Conservation (phyloP, 768 basidiomycete species). For the Phylloporus arenicola region DNA sequence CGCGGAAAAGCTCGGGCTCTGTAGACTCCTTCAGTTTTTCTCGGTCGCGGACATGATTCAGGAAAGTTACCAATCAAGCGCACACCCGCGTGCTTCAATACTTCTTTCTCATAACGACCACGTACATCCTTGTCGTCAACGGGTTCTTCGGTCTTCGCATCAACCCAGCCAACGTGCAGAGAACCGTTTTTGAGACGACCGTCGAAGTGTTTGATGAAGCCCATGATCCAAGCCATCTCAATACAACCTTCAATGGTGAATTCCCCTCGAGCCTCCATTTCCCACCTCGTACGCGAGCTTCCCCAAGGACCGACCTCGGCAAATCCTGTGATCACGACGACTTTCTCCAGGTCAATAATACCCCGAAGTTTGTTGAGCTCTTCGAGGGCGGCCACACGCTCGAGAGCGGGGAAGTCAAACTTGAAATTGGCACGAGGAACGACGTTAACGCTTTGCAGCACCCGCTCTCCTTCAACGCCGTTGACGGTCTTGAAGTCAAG, state of each 20-base stretch:
- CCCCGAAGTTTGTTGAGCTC: constrained; percentile 79
- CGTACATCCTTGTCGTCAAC: constrained; percentile 98
- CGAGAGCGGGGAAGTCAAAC: constrained; percentile 89
- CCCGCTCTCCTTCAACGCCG: constrained; percentile 86
- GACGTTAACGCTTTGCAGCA: constrained; percentile 88
- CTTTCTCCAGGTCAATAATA: constrained; percentile 92
- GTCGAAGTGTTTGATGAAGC: constrained; percentile 97
- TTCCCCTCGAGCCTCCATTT: constrained; percentile 98
- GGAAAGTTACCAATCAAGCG: constrained; percentile 76
- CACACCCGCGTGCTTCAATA: constrained; percentile 85
- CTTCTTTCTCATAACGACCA: constrained; percentile 91
- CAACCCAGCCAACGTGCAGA: constrained; percentile 97
- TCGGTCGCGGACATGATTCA: background rate
- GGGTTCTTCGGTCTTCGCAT: constrained; percentile 86
- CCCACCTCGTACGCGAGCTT: constrained; percentile 96
- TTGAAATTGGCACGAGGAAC: constrained; percentile 98
- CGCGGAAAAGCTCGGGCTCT: constrained; percentile 98
- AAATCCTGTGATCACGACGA: constrained; percentile 92
- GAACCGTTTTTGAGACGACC: constrained; percentile 91
- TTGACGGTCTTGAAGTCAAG: constrained; percentile 92
- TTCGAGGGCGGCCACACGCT: constrained; percentile 57
- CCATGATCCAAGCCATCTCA: constrained; percentile 99
- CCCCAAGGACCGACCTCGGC: constrained; percentile 99
- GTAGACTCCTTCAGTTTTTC: constrained; percentile 13
- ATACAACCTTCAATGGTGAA: constrained; percentile 97